These are phyloP conservation scores for Spathaspora hagerdaliae DNA, from an alignment of 805 yeast species.

Conservation along the genomic window DNA sequence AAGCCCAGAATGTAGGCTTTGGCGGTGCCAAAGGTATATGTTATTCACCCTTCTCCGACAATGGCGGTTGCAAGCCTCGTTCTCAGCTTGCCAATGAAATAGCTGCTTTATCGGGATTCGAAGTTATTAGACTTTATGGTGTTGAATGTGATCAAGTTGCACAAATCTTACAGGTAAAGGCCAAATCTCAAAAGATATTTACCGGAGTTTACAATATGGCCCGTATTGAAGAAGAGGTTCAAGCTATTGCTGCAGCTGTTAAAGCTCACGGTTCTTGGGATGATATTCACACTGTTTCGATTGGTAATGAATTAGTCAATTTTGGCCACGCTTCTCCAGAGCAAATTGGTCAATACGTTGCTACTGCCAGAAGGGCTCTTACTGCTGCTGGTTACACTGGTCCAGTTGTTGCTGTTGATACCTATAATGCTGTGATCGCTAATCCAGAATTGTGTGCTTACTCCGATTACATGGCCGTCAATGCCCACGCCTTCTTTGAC, in stretches of 20 bases:
- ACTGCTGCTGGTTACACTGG: conserved; percentile 83
- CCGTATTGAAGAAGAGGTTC: conserved; percentile 51
- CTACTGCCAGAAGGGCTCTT: conserved; percentile 68
- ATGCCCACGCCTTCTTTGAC: conserved; percentile 97
- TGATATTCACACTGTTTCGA: conserved; percentile 69
- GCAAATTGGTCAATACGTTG: conserved; percentile 63
- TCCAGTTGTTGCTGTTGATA: conserved; percentile 90
- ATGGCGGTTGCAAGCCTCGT: conserved; percentile 63
- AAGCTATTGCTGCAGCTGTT: conserved; percentile 57
- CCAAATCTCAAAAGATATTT: conserved; percentile 62
- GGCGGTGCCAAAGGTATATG: conserved; percentile 59
- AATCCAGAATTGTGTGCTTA: conserved; percentile 86
- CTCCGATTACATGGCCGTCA: conserved; percentile 93
- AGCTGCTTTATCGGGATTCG: conserved; percentile 46
- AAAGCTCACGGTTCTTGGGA: conserved; percentile 69
- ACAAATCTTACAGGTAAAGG: conserved; percentile 64
- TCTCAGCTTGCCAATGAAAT: conserved; percentile 54
- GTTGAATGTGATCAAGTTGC: conserved; percentile 81
- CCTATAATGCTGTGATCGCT: conserved; percentile 89
- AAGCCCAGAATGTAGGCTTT: conserved; percentile 7
- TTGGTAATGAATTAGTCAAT: conserved; percentile 98
- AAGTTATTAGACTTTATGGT: conserved; percentile 74
- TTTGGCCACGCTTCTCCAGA: conserved; percentile 67
- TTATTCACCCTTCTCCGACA: conserved; percentile 68
- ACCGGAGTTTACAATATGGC: conserved; percentile 66